phyloP scores from a whole-genome alignment of 2,329 filamentous ascomycete species.

The Cladosporium sp. region DNA sequence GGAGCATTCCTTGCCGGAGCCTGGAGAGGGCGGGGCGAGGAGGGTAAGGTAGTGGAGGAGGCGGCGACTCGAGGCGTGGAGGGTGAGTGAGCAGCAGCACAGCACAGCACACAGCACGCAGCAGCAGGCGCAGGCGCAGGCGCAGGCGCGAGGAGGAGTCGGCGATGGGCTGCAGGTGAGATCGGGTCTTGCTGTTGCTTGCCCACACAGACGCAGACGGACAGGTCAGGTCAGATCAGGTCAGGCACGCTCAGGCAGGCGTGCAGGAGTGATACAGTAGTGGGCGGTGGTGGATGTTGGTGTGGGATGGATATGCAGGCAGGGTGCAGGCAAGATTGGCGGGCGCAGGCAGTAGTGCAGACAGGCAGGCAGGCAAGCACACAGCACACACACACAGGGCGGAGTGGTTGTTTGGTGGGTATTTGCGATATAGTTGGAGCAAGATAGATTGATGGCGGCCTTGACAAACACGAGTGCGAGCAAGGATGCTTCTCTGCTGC shows the following conservation, averaged over 20 bases:
- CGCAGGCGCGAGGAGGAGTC: conserved; percentile 1
- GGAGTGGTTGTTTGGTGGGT: not conserved
- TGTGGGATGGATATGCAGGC: not conserved
- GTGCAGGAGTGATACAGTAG: not conserved
- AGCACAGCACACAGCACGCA: not conserved
- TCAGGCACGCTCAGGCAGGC: conserved; percentile 9
- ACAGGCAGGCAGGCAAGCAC: not conserved
- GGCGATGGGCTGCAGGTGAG: conserved; percentile 4
- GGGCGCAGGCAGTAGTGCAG: not conserved
- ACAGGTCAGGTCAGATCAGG: not conserved
- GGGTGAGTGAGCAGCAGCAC: not conserved
- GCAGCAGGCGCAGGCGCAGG: conserved; percentile 1
- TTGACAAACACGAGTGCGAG: not conserved
- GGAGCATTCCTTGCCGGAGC: conserved; percentile 22
- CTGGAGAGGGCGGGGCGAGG: conserved; percentile 17
- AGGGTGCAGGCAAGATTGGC: not conserved
- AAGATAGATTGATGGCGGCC: not conserved
- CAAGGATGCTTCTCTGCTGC: not conserved
- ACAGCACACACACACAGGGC: not conserved
- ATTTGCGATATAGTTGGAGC: not conserved
- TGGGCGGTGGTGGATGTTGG: not conserved
- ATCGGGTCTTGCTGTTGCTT: not conserved
- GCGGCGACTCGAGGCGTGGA: not conserved
- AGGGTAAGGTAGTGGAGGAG: not conserved
- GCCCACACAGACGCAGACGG: not conserved